Evolutionary conservation across 2,329 filamentous ascomycete genomes (phyloP).

Genomic region (Colletotrichum sp.): DNA sequence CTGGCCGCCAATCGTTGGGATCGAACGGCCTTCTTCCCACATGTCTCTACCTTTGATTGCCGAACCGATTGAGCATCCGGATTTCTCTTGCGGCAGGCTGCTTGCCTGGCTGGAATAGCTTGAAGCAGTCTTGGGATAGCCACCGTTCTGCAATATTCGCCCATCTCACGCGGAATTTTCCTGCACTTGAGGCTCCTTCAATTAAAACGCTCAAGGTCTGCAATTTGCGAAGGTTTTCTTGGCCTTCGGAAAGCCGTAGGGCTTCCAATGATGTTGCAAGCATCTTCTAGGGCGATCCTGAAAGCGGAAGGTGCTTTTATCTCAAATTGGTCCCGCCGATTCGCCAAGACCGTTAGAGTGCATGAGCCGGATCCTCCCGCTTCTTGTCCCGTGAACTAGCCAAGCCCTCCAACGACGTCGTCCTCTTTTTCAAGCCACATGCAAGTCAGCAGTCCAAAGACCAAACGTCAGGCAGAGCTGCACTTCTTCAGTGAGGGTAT

Average conservation of each 20-base stretch:
- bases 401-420: background rate
- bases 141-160: background rate
- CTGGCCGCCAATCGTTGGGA: background rate
- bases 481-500: too few relatives aligned
- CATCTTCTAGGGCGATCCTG: background rate
- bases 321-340: background rate
- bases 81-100: background rate
- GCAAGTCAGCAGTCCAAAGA: too few relatives aligned
- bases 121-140: background rate
- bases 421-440: background rate
- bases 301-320: background rate
- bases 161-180: background rate
- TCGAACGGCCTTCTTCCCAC: background rate
- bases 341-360: background rate
- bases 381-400: background rate
- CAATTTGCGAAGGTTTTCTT: background rate
- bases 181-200: background rate
- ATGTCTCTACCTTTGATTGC: background rate
- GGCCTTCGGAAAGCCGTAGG: background rate
- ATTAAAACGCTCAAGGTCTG: background rate
- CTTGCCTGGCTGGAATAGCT: background rate
- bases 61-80: background rate
- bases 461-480: too few relatives aligned
- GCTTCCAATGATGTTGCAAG: background rate
- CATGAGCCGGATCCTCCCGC: background rate